These are phyloP conservation scores for Cyclotella cryptica DNA, from an alignment of 108 stramenopile genomes.

Conservation along the genomic window DNA sequence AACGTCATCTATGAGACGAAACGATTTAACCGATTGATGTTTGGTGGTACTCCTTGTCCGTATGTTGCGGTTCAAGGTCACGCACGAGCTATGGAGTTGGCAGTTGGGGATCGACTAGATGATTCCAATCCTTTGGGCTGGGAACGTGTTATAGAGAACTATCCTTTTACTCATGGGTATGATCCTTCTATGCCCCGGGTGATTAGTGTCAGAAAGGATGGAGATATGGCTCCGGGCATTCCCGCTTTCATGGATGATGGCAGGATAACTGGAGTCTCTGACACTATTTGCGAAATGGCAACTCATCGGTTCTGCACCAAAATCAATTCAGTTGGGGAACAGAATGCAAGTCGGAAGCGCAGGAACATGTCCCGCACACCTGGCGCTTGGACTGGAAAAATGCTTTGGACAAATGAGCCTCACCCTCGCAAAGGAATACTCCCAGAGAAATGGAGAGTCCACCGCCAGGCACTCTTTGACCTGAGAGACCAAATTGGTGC, in stretches of 20 bases:
- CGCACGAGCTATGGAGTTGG: slow-evolving; percentile 31
- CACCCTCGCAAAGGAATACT: not conserved
- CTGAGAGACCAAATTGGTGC: not conserved
- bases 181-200: slow-evolving; percentile 50
- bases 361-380: not conserved
- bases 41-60: too few relatives aligned
- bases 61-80: too few relatives aligned
- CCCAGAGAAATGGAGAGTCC: slow-evolving; percentile 11
- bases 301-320: not conserved
- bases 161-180: slow-evolving; percentile 29
- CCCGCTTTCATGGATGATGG: slow-evolving; percentile 42
- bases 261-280: slow-evolving; percentile 9
- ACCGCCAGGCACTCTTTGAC: not conserved
- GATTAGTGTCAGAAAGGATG: slow-evolving; percentile 29
- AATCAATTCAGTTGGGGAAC: slow-evolving; percentile 3
- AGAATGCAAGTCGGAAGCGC: slow-evolving; percentile 15
- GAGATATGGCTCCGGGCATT: slow-evolving; percentile 31
- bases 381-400: too few relatives aligned
- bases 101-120: slow-evolving; percentile 23
- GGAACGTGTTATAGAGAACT: slow-evolving; percentile 34
- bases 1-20: not conserved
- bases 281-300: not conserved
- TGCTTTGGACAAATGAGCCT: too few relatives aligned
- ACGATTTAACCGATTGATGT: slow-evolving; percentile 22
- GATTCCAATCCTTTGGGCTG: slow-evolving; percentile 31